Conservation (phyloP, 2,329 filamentous ascomycete genomes). For the Microsporum audouinii region DNA sequence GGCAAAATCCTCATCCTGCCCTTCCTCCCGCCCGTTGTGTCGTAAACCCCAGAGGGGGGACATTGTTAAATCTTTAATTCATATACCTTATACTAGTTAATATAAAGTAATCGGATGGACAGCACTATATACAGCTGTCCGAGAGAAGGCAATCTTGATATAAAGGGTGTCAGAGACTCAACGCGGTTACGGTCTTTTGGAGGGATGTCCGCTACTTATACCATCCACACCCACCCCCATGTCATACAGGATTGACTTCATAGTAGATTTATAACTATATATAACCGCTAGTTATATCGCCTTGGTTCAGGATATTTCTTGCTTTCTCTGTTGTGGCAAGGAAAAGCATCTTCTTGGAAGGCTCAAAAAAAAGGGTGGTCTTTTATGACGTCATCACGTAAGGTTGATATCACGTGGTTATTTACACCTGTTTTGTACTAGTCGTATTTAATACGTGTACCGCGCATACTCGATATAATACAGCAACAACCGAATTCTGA, state of each 20-base stretch:
- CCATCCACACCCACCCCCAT: background rate
- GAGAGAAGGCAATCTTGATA: background rate
- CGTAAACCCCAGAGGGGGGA: constrained; percentile 18
- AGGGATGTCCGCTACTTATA: background rate
- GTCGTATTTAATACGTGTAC: background rate
- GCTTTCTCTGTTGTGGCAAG: background rate
- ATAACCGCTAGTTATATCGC: background rate
- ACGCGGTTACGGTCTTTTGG: background rate
- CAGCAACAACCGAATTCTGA: background rate
- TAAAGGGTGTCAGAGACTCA: background rate
- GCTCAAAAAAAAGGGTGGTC: background rate
- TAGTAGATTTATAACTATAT: background rate
- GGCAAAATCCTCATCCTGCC: background rate
- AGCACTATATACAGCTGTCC: background rate
- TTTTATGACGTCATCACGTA: background rate
- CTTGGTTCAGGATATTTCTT: background rate
- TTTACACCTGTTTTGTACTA: background rate
- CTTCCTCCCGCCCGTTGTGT: constrained; percentile 4
- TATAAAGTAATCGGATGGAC: background rate
- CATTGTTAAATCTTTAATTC: constrained; percentile 12
- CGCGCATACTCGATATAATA: background rate
- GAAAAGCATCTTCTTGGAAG: background rate
- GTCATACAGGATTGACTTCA: background rate
- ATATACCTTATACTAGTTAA: background rate
- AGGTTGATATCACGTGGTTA: background rate